Evolutionary conservation across 1,284 basidiomycete genomes (phyloP), one percentile per base, ranked within the genome.

Genomic region (Cystobasidium slooffiae): DNA sequence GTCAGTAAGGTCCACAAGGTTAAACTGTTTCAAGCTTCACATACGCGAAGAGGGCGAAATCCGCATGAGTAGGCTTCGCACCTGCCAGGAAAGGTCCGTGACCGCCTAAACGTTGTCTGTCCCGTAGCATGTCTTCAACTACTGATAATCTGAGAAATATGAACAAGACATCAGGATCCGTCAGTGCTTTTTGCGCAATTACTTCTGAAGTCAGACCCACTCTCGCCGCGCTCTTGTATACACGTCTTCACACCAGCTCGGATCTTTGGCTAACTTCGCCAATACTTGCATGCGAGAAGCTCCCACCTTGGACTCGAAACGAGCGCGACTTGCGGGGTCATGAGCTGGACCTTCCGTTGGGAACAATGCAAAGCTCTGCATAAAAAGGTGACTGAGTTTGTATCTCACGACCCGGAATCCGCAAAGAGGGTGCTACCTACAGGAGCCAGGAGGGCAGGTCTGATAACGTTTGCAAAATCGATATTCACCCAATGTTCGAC

Each of bases 221-320:
- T 77, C 73, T 24, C 61, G 67, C n/a, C 77, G 52, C 14, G 64
- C 67, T 8, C 58, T 51, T 10, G 69, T 69, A 47, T 75, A 77
- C 31, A 74, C 68, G n/a, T 68, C 41, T 62, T 18, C 51, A 18
- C 61, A 61, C 77, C 77, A 77, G 16, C 73, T 39, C 22, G 65
- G 31, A 56, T 77, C 70, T 12, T 53, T 53, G 51, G 72, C 73
- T 6, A 67, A 37, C 6, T 68, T 49, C 12, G 49, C 58, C n/a
- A 75, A 39, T 69, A 76, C 77, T 51, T 77, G 56, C 74, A 77
- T 75, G 24, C 73, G 76, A 4, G 49, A 41, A 53, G 76, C 76
- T n/a, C 77, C 77, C 55, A 74, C 74, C 62, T 77, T 77, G 8
- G 73, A 74, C 43, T 76, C 61, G 77, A 77, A 77, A 1, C 69